phyloP scores from a whole-genome alignment of 306 rosid species.

The Quercus dentata region DNA sequence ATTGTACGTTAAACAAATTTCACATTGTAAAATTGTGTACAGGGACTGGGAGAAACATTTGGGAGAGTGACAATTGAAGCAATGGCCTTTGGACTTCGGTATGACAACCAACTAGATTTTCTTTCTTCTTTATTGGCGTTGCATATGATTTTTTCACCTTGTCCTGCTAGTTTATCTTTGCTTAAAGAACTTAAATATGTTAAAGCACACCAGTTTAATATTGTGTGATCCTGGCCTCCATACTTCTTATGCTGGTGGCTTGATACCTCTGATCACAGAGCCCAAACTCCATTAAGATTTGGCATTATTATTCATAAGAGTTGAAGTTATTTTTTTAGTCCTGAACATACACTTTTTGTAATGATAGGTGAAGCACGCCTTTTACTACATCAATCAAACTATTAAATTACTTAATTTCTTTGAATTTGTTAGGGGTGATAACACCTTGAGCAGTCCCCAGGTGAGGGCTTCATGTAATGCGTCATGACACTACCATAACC shows the following conservation, averaged over 20 bases:
- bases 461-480: too few relatives aligned
- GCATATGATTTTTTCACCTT: not conserved
- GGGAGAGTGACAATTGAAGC: slow-evolving; percentile 96
- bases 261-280: not conserved
- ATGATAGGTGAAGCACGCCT: not conserved
- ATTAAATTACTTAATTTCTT: not conserved
- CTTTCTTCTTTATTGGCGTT: not conserved
- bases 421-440: not conserved
- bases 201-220: not conserved
- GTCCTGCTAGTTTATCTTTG: not conserved
- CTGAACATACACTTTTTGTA: not conserved
- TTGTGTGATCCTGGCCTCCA: not conserved
- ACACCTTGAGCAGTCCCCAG: too few relatives aligned
- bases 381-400: not conserved
- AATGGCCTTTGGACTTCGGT: slow-evolving; percentile 97
- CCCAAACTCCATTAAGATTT: not conserved
- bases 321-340: not conserved
- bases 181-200: not conserved
- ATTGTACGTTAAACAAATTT: not conserved
- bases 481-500: too few relatives aligned
- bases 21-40: slow-evolving; percentile 25
- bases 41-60: slow-evolving; percentile 95
- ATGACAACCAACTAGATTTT: slow-evolving; percentile 28
- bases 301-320: not conserved
- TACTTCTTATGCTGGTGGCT: not conserved